These are phyloP conservation scores for Porodaedalea pini DNA, from an alignment of 1,284 basidiomycete species.

Conservation along the genomic window DNA sequence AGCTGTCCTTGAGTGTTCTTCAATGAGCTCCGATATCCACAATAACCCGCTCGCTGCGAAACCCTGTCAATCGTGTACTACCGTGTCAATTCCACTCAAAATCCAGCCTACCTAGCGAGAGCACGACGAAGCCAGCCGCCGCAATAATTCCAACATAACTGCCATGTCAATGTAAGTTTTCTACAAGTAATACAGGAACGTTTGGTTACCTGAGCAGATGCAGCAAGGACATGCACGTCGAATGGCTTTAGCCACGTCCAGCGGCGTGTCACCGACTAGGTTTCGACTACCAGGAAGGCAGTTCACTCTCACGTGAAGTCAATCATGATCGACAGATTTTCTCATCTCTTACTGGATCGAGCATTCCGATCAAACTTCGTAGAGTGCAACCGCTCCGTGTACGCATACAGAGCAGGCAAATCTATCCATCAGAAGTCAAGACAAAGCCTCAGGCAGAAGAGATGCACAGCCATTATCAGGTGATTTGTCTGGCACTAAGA, in stretches of 20 bases:
- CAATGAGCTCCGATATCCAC: constrained; percentile 91
- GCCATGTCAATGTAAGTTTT: neutral
- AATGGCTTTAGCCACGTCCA: neutral
- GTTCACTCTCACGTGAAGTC: neutral
- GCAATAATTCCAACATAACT: constrained; percentile 19
- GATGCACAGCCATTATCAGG: too few species aligned
- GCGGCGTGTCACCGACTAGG: neutral
- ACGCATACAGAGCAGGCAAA: too few species aligned
- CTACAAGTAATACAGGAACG: neutral
- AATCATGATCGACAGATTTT: neutral
- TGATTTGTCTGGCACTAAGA: too few species aligned
- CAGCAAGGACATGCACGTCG: constrained; percentile 14
- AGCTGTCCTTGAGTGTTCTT: constrained; percentile 82
- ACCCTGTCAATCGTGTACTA: neutral
- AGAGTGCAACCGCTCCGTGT: neutral
- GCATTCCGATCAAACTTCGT: constrained; percentile 3
- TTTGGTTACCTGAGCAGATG: constrained; percentile 17
- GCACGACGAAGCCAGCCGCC: constrained; percentile 17
- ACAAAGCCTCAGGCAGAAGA: too few species aligned
- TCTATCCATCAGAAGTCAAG: too few species aligned
- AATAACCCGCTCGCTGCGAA: constrained; percentile 81
- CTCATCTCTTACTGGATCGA: neutral
- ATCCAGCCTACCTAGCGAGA: constrained; percentile 16
- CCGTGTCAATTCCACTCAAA: neutral
- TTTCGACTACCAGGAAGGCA: neutral